phyloP scores from a whole-genome alignment of 2,329 filamentous ascomycete species.

The Cucurbitaria berberidis region DNA sequence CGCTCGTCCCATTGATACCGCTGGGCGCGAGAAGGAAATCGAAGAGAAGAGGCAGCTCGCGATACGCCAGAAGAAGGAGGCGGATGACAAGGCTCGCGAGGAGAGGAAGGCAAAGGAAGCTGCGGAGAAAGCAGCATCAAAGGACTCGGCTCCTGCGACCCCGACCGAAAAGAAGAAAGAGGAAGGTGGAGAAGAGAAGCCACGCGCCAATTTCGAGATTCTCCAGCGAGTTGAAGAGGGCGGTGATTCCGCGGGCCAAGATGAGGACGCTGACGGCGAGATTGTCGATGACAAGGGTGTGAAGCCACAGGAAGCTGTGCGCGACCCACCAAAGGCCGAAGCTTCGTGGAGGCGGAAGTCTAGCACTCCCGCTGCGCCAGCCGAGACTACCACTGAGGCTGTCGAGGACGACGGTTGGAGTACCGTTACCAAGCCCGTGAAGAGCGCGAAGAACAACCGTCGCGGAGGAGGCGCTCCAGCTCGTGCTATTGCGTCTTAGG shows the following conservation, averaged over 20 bases:
- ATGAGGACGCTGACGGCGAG: constrained; percentile 57
- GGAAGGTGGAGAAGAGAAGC: constrained; percentile 51
- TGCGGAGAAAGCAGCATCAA: constrained; percentile 61
- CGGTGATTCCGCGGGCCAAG: constrained; percentile 48
- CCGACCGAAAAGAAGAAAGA: constrained; percentile 45
- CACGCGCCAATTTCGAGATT: constrained; percentile 61
- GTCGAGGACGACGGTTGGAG: constrained; percentile 62
- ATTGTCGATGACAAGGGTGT: constrained; percentile 60
- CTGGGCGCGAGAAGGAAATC: constrained; percentile 84
- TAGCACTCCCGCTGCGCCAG: constrained; percentile 36
- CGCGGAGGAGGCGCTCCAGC: constrained; percentile 48
- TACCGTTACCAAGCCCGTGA: constrained; percentile 57
- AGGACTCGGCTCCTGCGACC: constrained; percentile 54
- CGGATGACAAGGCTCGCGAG: constrained; percentile 83
- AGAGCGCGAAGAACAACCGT: constrained; percentile 47
- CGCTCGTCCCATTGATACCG: constrained; percentile 92
- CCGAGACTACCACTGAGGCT: constrained; percentile 52
- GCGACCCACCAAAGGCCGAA: constrained; percentile 50
- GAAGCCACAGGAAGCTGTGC: constrained; percentile 62
- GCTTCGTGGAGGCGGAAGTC: constrained; percentile 50
- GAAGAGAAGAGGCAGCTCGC: constrained; percentile 83
- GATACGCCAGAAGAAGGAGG: constrained; percentile 81
- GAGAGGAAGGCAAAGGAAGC: constrained; percentile 63
- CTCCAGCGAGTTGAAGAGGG: constrained; percentile 54
- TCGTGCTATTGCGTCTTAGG: constrained; percentile 57